Evolutionary conservation across 345 rosid species (phyloP), one percentile per base, ranked within the genome.

Genomic region (Triadica sebifera): DNA sequence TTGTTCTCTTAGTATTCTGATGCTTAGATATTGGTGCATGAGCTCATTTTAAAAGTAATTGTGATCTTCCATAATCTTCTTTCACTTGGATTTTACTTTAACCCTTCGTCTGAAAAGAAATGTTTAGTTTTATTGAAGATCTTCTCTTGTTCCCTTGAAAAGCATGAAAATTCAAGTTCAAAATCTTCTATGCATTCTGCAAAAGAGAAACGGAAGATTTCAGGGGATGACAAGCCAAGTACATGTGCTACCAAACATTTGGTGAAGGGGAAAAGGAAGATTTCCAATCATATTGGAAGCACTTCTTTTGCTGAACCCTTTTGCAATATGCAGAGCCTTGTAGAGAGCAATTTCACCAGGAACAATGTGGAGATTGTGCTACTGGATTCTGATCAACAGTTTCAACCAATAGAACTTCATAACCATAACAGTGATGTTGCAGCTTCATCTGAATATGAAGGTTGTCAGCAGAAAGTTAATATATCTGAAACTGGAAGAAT

Each of bases 371-470:
- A 79, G 72, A 62, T 67, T 19, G 62, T 71, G 37, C 38, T 63
- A 65, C 79, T 76, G 45, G 92, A 88, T 69, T 86, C 87, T 53
- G 88, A 86, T 41, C 78, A 73, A 72, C 90, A 87, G 37, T 53
- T 71, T 80, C 37, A 51, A 51, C 55, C 74, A 72, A 64, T 61
- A 19, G 52, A 75, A 74, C 76, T 69, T 76, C 79, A 52, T 74
- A 67, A 67, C 41, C 57, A 15, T 29, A 49, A 59, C 8, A 37
- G 3, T 12, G n/a, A 59, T 37, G n/a, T 43, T 46, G 64, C 57
- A 11, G 9, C 75, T 53, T 56, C 53, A 43, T 65, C 49, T 69
- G 75, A 75, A 67, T 62, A 38, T 76, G 55, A 57, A 70, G 67
- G 74, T 70, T 64, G 69, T 73, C 47, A 70, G 45, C 70, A 46